Conservation (phyloP, 2,329 filamentous ascomycete species). For the Arthrocladium fulminans region DNA sequence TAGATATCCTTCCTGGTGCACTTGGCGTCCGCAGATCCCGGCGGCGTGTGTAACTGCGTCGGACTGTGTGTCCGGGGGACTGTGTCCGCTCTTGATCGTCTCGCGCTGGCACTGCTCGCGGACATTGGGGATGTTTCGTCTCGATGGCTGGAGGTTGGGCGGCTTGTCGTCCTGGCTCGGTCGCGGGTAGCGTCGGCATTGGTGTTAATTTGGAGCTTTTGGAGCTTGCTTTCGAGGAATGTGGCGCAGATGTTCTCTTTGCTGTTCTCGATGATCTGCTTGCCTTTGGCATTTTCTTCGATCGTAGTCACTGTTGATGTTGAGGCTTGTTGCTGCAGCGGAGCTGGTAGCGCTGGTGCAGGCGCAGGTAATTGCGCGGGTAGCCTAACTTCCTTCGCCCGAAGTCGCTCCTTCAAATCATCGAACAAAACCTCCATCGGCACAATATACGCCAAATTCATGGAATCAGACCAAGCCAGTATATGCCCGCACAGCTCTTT, state of each 20-base stretch:
- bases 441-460: slow-evolving; percentile 79
- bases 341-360: not conserved
- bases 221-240: not conserved
- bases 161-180: not conserved
- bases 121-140: not conserved
- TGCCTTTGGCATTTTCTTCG: not conserved
- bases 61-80: slow-evolving; percentile 1
- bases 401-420: slow-evolving; percentile 51
- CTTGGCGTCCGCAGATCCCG: not conserved
- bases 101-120: not conserved
- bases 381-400: slow-evolving; percentile 10
- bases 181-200: not conserved
- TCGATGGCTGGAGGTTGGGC: slow-evolving; percentile 1
- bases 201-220: slow-evolving; percentile 2
- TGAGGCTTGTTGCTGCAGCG: not conserved
- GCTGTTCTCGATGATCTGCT: not conserved
- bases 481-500: slow-evolving; percentile 83
- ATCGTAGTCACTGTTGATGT: not conserved
- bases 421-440: slow-evolving; percentile 86
- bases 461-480: slow-evolving; percentile 74
- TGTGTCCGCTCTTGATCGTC: not conserved
- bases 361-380: not conserved
- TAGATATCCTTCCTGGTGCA: slow-evolving; percentile 5
- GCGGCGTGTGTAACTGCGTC: slow-evolving; percentile 4
- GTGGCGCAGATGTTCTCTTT: not conserved